A percentile compares a stretch with the other conserved stretches of the same genome.
phyloP scores from a whole-genome alignment of 441 rosid genomes.

The Theobroma grandiflorum region DNA sequence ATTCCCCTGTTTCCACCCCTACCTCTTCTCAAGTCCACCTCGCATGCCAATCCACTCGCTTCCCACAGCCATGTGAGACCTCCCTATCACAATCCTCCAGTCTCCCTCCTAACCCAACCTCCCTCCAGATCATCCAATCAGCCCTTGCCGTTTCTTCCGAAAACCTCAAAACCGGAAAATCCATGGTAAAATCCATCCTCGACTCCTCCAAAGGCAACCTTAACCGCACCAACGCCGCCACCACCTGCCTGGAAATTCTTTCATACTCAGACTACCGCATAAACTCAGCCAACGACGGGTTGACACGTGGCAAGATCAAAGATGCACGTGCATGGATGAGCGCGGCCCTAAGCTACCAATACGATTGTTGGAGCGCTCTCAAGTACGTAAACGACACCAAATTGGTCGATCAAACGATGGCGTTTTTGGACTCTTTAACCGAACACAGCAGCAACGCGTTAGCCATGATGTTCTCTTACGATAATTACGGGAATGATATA shows the following conservation, averaged over 20 bases:
- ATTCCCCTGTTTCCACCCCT: slow-evolving; percentile 29
- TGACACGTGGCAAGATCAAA: slow-evolving; percentile 53
- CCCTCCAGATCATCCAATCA: slow-evolving; percentile 65
- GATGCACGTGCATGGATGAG: slow-evolving; percentile 86
- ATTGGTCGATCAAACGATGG: slow-evolving; percentile 51
- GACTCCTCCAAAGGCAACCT: slow-evolving; percentile 47
- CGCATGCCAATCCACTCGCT: slow-evolving; percentile 76
- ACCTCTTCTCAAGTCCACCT: slow-evolving; percentile 45
- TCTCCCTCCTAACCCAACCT: slow-evolving; percentile 55
- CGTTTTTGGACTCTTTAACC: slow-evolving; percentile 52
- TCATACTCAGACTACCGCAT: slow-evolving; percentile 58
- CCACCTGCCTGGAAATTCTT: slow-evolving; percentile 57
- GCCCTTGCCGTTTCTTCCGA: slow-evolving; percentile 63
- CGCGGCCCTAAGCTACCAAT: slow-evolving; percentile 76
- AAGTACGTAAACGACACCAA: slow-evolving; percentile 63
- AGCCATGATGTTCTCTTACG: slow-evolving; percentile 70
- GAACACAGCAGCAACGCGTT: slow-evolving; percentile 71
- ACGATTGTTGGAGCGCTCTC: slow-evolving; percentile 76
- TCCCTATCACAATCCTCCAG: slow-evolving; percentile 52
- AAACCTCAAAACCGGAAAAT: slow-evolving; percentile 54
- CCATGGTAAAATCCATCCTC: slow-evolving; percentile 56
- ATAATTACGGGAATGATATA: slow-evolving; percentile 59
- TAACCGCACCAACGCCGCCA: slow-evolving; percentile 61
- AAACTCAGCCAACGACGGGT: slow-evolving; percentile 41
- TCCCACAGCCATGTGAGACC: slow-evolving; percentile 59